Conservation (phyloP, 768 basidiomycete genomes). For the Pleurotus ostreatus region DNA sequence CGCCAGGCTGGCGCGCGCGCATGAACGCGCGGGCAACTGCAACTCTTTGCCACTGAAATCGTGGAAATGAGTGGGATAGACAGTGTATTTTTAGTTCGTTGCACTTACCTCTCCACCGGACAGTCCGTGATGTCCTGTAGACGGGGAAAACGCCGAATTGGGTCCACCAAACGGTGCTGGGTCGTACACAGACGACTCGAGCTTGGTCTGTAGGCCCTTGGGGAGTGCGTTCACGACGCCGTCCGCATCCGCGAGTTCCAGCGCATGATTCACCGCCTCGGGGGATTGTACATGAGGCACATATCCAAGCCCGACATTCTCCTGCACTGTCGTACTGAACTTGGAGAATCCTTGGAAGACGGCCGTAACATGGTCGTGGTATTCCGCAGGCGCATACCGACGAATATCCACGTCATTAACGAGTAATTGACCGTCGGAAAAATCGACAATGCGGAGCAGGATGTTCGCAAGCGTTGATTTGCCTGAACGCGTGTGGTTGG, state of each 20-base stretch:
- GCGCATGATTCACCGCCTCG: slow-evolving; percentile 56
- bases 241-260: slow-evolving; percentile 69
- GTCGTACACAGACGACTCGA: slow-evolving; percentile 41
- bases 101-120: slow-evolving; percentile 78
- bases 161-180: slow-evolving; percentile 33
- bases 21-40: slow-evolving; percentile 87
- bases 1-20: slow-evolving; percentile 69
- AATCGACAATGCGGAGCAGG: slow-evolving; percentile 74
- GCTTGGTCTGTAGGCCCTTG: slow-evolving; percentile 65
- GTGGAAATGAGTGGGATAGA: no score
- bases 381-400: slow-evolving; percentile 59
- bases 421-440: slow-evolving; percentile 61
- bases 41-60: slow-evolving; percentile 75
- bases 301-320: slow-evolving; percentile 84
- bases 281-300: slow-evolving; percentile 58
- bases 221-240: slow-evolving; percentile 63
- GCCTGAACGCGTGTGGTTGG: slow-evolving; percentile 36
- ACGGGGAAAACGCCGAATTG: slow-evolving; percentile 20
- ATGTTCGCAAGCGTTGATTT: slow-evolving; percentile 87
- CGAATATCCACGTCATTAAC: slow-evolving; percentile 73
- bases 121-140: slow-evolving; percentile 55
- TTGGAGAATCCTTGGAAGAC: slow-evolving; percentile 87
- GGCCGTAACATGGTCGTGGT: slow-evolving; percentile 72
- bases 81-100: no score
- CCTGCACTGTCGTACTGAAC: slow-evolving; percentile 70